A percentile compares a stretch with the other conserved stretches of the same genome.
Conservation (phyloP, 2,329 filamentous ascomycete species). For the Exophiala xenobiotica region DNA sequence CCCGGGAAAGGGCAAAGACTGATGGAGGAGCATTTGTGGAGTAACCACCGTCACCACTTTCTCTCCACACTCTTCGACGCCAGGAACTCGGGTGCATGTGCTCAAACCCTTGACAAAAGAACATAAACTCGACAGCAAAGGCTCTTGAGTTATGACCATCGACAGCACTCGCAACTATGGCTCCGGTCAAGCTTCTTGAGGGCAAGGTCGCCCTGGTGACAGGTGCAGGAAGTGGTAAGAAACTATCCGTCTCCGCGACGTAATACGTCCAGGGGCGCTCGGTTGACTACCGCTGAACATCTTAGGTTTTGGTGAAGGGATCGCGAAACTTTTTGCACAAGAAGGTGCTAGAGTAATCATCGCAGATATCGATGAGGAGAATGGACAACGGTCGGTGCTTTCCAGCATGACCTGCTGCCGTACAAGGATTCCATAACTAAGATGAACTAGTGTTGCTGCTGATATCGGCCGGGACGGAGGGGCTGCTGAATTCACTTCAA, state of each 20-base stretch:
- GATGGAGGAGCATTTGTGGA: too few species aligned
- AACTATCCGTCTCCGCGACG: neutral
- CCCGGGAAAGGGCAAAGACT: too few species aligned
- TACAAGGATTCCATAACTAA: too few species aligned
- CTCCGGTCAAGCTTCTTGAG: neutral
- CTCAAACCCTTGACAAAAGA: too few species aligned
- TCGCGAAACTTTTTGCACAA: slow-evolving; percentile 38
- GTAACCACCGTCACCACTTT: too few species aligned
- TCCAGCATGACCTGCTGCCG: too few species aligned
- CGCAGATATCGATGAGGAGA: slow-evolving; percentile 19
- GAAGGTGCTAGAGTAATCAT: slow-evolving; percentile 39
- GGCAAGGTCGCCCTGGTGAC: slow-evolving; percentile 1
- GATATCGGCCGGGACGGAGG: neutral
- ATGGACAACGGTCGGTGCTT: slow-evolving; percentile 5
- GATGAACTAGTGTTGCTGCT: slow-evolving; percentile 1
- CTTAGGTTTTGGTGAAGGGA: slow-evolving; percentile 35
- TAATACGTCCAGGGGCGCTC: neutral
- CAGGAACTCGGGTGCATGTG: too few species aligned
- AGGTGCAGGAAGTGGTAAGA: neutral
- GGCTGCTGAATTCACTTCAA: slow-evolving; percentile 1
- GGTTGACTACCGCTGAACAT: neutral
- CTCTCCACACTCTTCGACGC: too few species aligned
- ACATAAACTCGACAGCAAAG: too few species aligned
- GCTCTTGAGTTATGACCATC: too few species aligned
- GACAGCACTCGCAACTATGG: neutral